Evolutionary conservation across 192 early-diverging fungal genomes (phyloP).

Genomic region (Umbelopsis sp.): DNA sequence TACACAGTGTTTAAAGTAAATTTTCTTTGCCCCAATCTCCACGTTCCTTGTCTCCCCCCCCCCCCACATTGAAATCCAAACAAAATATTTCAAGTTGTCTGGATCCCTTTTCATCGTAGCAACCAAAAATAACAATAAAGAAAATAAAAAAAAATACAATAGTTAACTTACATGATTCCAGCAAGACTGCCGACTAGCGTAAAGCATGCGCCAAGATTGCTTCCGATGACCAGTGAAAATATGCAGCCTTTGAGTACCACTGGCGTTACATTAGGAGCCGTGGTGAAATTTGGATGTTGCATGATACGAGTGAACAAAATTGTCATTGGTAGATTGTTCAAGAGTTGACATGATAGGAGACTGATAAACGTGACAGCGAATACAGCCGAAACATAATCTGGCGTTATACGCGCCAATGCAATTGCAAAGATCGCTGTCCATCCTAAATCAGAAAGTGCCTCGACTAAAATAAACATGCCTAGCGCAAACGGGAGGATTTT

Average conservation of each 20-base stretch:
- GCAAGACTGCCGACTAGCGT: constrained; percentile 75
- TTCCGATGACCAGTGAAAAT: constrained; percentile 76
- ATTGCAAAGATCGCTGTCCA: constrained; percentile 74
- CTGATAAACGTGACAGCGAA: constrained; percentile 66
- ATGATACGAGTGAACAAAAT: constrained; percentile 79
- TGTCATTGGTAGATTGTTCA: constrained; percentile 89
- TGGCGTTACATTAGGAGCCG: constrained; percentile 36
- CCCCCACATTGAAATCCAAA: not conserved
- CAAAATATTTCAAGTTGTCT: not conserved
- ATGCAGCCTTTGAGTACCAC: constrained; percentile 58
- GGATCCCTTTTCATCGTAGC: not conserved
- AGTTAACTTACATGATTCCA: constrained; percentile 59
- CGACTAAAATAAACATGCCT: constrained; percentile 88
- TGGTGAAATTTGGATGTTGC: constrained; percentile 62
- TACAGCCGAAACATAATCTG: constrained; percentile 57
- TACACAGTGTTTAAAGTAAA: not conserved
- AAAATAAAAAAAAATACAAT: not conserved
- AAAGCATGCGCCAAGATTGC: constrained; percentile 84
- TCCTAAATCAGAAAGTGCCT: constrained; percentile 63
- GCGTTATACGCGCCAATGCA: constrained; percentile 52
- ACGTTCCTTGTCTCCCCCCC: too few species aligned
- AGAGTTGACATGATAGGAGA: constrained; percentile 67
- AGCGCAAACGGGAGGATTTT: constrained; percentile 76
- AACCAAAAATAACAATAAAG: constrained; percentile 4
- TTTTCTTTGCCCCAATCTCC: too few species aligned